Base-by-base conservation (phyloP, 306 rosid species). In the Ochetophila trinervis region DNA sequence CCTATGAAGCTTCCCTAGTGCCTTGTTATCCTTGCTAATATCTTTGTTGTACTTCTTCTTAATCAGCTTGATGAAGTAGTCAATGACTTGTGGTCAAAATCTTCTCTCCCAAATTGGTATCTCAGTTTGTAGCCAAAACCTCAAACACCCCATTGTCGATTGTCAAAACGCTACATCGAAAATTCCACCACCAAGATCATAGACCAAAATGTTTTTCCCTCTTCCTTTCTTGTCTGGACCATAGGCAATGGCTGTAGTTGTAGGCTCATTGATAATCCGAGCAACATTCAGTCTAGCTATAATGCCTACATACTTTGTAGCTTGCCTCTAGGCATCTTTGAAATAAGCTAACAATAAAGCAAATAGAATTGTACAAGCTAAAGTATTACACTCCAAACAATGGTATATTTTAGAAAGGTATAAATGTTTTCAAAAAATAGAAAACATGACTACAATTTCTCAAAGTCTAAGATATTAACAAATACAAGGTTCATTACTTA, bases 201-300 rank as follows among this genome's bases (percentile, higher is more conserved):
- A 71, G 6, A 71, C 69, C 24, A 63, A 35, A 50, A 71, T 47
- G 49, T 62, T 62, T 23, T 53, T 42, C 69, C 63, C 76, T 2
- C 52, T 49, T 7, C 52, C 65, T 7, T 63, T 44, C 34, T 72
- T 48, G 65, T 63, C 65, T 2, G 64, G 56, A 50, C 77, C 77
- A 27, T 73, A 73, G 66, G 77, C 72, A 15, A 73, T 35, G 20
- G 77, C 77, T 4, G 77, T 72, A 0, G 77, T 72, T 0, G 72
- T 73, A 0, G 77, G 77, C 45, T 73, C 77, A 18, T 73, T 73
- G 9, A 73, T 58, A 1, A 73, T 65, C 4, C 72, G 48, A 6
- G 69, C 69, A 4, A 71, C 76, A 1, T 71, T 62, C 20, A 71
- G 63, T 12, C 76, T 69, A 0, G 69, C 76, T 3, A 71, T 62